Conservation (phyloP, 2,329 filamentous ascomycete genomes). For the Fusarium xylarioides region DNA sequence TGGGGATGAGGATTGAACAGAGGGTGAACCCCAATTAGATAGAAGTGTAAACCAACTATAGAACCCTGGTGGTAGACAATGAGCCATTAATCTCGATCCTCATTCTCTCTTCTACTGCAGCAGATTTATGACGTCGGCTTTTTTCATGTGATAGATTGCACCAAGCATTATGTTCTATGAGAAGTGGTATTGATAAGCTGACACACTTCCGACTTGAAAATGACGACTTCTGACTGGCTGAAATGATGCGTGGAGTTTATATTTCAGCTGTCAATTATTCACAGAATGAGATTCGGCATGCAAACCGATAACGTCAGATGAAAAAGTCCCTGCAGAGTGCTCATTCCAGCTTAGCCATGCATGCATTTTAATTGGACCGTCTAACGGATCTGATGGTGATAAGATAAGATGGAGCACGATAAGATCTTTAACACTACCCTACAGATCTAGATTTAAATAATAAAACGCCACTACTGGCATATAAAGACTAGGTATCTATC, state of each 20-base stretch:
- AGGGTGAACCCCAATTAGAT: rapidly evolving
- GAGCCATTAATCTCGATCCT: neutral
- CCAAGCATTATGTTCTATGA: neutral
- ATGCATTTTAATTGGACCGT: neutral
- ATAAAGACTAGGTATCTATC: too few relatives aligned
- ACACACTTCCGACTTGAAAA: rapidly evolving
- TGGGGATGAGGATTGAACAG: conserved; percentile 52
- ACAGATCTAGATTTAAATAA: neutral
- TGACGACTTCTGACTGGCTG: neutral
- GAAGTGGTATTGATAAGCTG: neutral
- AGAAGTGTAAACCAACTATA: neutral
- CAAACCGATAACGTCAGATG: neutral
- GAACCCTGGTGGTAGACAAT: neutral
- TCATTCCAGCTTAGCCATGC: neutral
- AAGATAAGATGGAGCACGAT: neutral
- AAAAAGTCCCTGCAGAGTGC: neutral
- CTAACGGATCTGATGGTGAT: neutral
- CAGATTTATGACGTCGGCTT: neutral
- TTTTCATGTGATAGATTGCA: neutral
- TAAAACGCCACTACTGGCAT: rapidly evolving
- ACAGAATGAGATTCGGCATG: neutral
- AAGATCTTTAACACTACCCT: neutral
- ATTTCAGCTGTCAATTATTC: neutral
- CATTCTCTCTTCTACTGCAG: too few relatives aligned
- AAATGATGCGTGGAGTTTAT: neutral